Conservation (phyloP, 768 basidiomycete genomes). For the Galerina sulciceps region DNA sequence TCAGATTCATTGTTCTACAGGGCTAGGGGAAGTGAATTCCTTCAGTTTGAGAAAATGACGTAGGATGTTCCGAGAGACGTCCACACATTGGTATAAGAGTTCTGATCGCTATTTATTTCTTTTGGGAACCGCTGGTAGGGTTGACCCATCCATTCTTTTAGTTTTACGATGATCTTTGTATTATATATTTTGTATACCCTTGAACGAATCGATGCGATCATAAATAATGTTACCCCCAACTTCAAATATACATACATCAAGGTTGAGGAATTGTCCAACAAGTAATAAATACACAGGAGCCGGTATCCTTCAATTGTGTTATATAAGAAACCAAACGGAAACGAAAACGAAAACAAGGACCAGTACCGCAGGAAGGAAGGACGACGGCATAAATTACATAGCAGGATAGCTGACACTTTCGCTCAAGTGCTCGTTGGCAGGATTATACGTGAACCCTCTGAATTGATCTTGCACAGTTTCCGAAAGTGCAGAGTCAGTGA, state of each 20-base stretch:
- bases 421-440: conserved; percentile 81
- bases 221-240: conserved; percentile 3
- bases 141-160: conserved; percentile 2
- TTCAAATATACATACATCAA: conserved; percentile 14
- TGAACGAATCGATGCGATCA: neutral
- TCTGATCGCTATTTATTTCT: neutral
- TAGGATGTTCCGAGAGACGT: conserved; percentile 2
- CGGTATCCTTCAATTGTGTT: neutral
- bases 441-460: conserved; percentile 88
- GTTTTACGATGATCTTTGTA: neutral
- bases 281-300: conserved; percentile 15
- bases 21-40: conserved; percentile 37
- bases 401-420: conserved; percentile 78
- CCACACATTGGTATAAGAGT: too few relatives aligned
- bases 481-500: conserved; percentile 88
- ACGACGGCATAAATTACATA: conserved; percentile 30
- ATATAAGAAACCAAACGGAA: conserved; percentile 1
- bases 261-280: conserved; percentile 9
- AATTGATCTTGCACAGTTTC: conserved; percentile 98
- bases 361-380: neutral
- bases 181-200: conserved; percentile 1
- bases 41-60: conserved; percentile 37
- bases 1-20: conserved; percentile 2
- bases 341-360: neutral
- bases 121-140: conserved; percentile 8